A percentile compares a stretch with the other conserved stretches of the same genome.
Evolutionary conservation across 2,329 filamentous ascomycete genomes (phyloP).

Genomic region (Alternaria brassicicola): DNA sequence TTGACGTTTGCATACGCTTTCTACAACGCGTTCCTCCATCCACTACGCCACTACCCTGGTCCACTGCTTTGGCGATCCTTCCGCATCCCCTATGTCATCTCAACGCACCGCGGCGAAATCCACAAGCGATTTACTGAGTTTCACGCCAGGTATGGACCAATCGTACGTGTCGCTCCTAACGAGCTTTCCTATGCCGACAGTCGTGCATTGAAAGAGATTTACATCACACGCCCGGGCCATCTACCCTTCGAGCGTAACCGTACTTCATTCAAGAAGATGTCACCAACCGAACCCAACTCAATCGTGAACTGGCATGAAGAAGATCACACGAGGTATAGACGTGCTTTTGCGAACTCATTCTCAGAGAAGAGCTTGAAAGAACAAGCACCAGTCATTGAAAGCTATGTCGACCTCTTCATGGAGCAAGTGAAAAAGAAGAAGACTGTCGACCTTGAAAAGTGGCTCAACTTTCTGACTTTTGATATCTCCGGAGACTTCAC

Average conservation of each 20-base stretch:
- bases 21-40: constrained; percentile 38
- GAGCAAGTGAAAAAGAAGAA: constrained; percentile 23
- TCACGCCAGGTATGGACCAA: constrained; percentile 34
- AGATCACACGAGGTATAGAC: constrained; percentile 28
- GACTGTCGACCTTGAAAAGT: constrained; percentile 23
- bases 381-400: constrained; percentile 33
- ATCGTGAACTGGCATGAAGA: constrained; percentile 35
- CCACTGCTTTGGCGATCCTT: constrained; percentile 37
- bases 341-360: constrained; percentile 37
- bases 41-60: constrained; percentile 36
- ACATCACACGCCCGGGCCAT: constrained; percentile 32
- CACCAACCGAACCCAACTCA: constrained; percentile 32
- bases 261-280: constrained; percentile 36
- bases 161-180: constrained; percentile 39
- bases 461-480: constrained; percentile 31
- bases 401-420: constrained; percentile 33
- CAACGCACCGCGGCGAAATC: constrained; percentile 33
- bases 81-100: constrained; percentile 35
- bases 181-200: constrained; percentile 37
- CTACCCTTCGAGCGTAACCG: constrained; percentile 29
- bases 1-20: constrained; percentile 21
- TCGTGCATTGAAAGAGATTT: constrained; percentile 40
- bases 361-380: constrained; percentile 36
- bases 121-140: constrained; percentile 31
- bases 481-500: constrained; percentile 54